Percentiles rank a stretch among this genome's conserved stretches.
Evolutionary conservation across 352 stramenopile genomes (phyloP).

Genomic region (Globisporangium viniferum): DNA sequence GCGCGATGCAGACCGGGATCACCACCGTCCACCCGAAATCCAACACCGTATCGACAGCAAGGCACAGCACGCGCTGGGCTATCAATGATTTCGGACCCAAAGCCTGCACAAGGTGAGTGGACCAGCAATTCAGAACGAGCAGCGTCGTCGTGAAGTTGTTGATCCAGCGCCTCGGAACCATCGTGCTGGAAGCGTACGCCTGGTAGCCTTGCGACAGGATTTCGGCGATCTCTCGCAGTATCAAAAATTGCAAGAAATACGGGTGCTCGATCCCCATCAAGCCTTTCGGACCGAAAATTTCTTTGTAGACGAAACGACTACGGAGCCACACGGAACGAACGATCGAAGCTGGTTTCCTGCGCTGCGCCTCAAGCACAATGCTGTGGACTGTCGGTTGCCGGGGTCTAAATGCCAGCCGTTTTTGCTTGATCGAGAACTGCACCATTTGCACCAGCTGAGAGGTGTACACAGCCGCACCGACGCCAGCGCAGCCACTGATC

Average conservation of each 20-base stretch:
- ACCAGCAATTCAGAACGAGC: conserved; percentile 26
- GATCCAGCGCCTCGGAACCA: conserved; percentile 30
- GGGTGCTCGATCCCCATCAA: conserved; percentile 15
- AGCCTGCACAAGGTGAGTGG: conserved; percentile 15
- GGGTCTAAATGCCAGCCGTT: conserved; percentile 3
- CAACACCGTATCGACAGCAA: conserved; percentile 19
- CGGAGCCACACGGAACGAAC: background rate
- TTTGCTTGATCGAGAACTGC: background rate
- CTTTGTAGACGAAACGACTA: background rate
- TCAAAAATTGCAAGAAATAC: conserved; percentile 17
- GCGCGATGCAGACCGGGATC: conserved; percentile 25
- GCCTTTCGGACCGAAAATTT: conserved; percentile 1
- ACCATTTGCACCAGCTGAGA: conserved; percentile 6
- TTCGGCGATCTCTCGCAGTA: conserved; percentile 23
- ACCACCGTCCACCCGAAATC: conserved; percentile 30
- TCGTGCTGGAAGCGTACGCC: conserved; percentile 21
- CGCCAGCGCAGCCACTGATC: conserved; percentile 2
- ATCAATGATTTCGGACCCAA: conserved; percentile 17
- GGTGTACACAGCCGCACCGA: background rate
- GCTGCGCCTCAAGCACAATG: background rate
- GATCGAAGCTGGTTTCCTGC: background rate
- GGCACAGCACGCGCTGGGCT: conserved; percentile 24
- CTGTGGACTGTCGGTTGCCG: background rate
- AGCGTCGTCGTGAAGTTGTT: conserved; percentile 24
- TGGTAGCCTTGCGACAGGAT: conserved; percentile 30